Conservation (phyloP, 257 asterid genomes). For the Echium plantagineum region DNA sequence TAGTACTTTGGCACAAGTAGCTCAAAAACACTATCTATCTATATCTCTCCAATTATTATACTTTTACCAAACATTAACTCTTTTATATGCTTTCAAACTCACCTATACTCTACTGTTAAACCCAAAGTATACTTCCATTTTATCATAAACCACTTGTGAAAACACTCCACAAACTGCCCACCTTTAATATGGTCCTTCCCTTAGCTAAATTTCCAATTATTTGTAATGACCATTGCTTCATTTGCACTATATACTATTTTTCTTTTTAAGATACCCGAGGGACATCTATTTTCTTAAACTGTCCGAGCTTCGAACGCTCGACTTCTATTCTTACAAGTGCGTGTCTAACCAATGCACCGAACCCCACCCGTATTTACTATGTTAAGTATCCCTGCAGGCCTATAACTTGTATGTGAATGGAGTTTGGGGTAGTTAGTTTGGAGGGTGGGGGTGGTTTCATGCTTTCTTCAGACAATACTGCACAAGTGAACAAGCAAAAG, state of each 20-base stretch:
- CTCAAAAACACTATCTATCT: too few relatives aligned
- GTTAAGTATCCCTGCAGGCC: slow-evolving; percentile 16
- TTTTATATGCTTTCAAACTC: too few relatives aligned
- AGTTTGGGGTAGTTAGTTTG: slow-evolving; percentile 49
- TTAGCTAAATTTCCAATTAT: slow-evolving; percentile 17
- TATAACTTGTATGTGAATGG: slow-evolving; percentile 29
- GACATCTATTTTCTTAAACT: too few relatives aligned
- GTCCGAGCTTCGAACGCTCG: too few relatives aligned
- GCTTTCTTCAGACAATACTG: slow-evolving; percentile 15
- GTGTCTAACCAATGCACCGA: too few relatives aligned
- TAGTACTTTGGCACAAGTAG: too few relatives aligned
- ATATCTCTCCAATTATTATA: too few relatives aligned
- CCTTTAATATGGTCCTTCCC: slow-evolving; percentile 34
- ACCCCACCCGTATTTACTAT: slow-evolving; percentile 10
- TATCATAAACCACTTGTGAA: background rate
- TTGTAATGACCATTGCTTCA: slow-evolving; percentile 22
- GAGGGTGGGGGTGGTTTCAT: slow-evolving; percentile 31
- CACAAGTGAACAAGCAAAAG: slow-evolving; percentile 24
- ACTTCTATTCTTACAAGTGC: too few relatives aligned
- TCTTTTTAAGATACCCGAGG: too few relatives aligned
- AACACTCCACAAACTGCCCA: background rate
- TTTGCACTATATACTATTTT: slow-evolving; percentile 9
- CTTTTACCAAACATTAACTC: too few relatives aligned
- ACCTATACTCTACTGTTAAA: too few relatives aligned
- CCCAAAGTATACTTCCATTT: background rate